phyloP scores from a whole-genome alignment of 164 flowering plant genomes.

The Magnolia changhungtana region DNA sequence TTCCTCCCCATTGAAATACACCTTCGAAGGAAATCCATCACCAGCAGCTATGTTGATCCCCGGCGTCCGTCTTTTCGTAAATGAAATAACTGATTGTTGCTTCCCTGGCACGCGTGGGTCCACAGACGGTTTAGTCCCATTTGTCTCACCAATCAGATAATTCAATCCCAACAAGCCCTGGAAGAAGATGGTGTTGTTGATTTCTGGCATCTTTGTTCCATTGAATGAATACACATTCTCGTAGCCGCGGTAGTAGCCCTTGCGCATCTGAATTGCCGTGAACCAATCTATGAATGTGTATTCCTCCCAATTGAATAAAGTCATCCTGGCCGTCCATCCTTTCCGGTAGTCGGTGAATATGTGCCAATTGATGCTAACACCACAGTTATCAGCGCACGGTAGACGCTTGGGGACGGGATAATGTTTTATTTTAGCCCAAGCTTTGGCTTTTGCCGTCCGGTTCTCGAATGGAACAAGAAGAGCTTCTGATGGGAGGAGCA shows the following conservation, averaged over 20 bases:
- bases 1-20: slow-evolving; percentile 81
- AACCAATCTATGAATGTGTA: slow-evolving; percentile 59
- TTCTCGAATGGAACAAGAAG: slow-evolving; percentile 68
- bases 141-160: slow-evolving; percentile 44
- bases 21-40: slow-evolving; percentile 68
- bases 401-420: slow-evolving; percentile 28
- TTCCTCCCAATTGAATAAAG: slow-evolving; percentile 70
- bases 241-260: slow-evolving; percentile 40
- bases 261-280: slow-evolving; percentile 45
- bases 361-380: slow-evolving; percentile 84
- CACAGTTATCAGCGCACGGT: slow-evolving; percentile 77
- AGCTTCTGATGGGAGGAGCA: slow-evolving; percentile 72
- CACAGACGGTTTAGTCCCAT: slow-evolving; percentile 43
- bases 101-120: slow-evolving; percentile 81
- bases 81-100: slow-evolving; percentile 76
- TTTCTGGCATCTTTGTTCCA: slow-evolving; percentile 44
- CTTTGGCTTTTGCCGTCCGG: slow-evolving; percentile 47
- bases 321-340: slow-evolving; percentile 76
- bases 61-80: slow-evolving; percentile 46
- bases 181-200: slow-evolving; percentile 58
- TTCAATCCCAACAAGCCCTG: slow-evolving; percentile 65
- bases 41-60: slow-evolving; percentile 43
- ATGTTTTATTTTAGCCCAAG: slow-evolving; percentile 58
- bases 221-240: slow-evolving; percentile 75
- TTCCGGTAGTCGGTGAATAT: slow-evolving; percentile 44